Evolutionary conservation across 176 grass and related monocot species (phyloP).

Genomic region (Juncus inflexus): DNA sequence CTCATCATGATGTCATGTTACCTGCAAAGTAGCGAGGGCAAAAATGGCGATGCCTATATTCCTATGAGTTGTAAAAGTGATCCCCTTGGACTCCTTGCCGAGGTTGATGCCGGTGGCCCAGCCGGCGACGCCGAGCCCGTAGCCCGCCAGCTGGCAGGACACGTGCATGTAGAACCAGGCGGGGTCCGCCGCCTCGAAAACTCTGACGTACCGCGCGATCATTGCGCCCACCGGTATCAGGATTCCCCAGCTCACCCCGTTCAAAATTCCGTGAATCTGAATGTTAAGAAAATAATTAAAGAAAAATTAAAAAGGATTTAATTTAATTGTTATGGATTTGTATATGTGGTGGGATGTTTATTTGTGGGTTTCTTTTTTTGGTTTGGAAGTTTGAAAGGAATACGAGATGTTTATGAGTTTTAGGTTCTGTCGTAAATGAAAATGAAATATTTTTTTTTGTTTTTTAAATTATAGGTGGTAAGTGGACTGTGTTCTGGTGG

Average conservation of each 20-base stretch:
- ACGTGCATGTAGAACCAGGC: conserved; percentile 89
- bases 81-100: conserved; percentile 69
- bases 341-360: no score
- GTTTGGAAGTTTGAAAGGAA: no score
- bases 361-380: no score
- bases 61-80: conserved; percentile 57
- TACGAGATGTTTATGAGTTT: no score
- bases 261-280: conserved; percentile 75
- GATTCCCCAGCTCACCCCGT: conserved; percentile 82
- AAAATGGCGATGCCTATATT: conserved; percentile 71
- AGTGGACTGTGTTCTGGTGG: neutral
- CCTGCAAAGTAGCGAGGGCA: conserved; percentile 73
- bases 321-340: neutral
- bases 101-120: conserved; percentile 78
- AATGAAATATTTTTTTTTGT: no score
- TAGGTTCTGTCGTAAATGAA: no score
- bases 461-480: neutral
- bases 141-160: conserved; percentile 55
- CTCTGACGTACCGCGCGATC: conserved; percentile 67
- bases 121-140: conserved; percentile 69
- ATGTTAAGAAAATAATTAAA: no score
- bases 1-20: conserved; percentile 16
- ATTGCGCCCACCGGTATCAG: conserved; percentile 67
- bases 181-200: conserved; percentile 61
- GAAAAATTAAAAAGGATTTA: neutral